A percentile compares a stretch with the other conserved stretches of the same genome.
Conservation (phyloP, 2,329 filamentous ascomycete genomes). For the Macrophomina pseudophaseolina region DNA sequence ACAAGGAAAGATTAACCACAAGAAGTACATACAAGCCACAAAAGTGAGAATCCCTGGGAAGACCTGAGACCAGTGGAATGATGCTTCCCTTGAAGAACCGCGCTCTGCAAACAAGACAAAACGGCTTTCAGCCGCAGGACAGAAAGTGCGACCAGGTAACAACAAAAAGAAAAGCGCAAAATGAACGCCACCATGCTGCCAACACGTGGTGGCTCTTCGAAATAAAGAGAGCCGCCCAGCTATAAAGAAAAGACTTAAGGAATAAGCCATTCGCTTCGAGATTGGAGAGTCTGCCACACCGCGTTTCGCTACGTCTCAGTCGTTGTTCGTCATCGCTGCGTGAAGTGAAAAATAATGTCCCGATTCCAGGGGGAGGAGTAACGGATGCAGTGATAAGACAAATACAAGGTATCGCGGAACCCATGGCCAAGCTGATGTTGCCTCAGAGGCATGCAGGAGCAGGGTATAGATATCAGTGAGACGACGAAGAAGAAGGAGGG, state of each 20-base stretch:
- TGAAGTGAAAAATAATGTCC: background rate
- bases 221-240: slow-evolving; percentile 2
- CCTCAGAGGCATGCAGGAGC: background rate
- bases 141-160: background rate
- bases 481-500: background rate
- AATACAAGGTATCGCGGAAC: slow-evolving; percentile 11
- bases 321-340: slow-evolving; percentile 20
- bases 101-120: background rate
- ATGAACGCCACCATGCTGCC: slow-evolving; percentile 9
- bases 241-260: background rate
- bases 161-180: background rate
- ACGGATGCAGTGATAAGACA: slow-evolving; percentile 18
- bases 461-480: background rate
- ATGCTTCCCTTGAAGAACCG: background rate
- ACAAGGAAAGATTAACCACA: background rate
- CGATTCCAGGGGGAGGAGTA: background rate
- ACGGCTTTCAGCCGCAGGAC: background rate
- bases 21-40: background rate
- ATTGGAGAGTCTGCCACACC: background rate
- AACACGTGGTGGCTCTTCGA: slow-evolving; percentile 17
- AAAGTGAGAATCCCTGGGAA: too few relatives aligned
- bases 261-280: background rate
- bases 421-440: background rate
- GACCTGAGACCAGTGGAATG: too few relatives aligned
- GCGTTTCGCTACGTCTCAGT: slow-evolving; percentile 17